Evolutionary conservation across 768 basidiomycete genomes (phyloP).

Genomic region (Postia placenta): DNA sequence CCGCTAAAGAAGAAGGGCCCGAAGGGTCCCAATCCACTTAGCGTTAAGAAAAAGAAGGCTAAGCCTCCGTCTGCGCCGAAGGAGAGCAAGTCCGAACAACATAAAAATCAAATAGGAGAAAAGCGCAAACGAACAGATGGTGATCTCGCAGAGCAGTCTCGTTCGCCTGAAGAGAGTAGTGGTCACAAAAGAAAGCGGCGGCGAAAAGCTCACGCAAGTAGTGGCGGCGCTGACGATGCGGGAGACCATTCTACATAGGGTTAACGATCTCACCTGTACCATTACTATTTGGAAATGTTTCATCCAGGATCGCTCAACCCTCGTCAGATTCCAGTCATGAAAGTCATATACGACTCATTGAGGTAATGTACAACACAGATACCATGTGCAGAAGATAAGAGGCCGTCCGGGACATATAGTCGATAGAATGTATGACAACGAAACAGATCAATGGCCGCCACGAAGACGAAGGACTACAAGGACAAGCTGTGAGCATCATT

Average conservation of each 20-base stretch:
- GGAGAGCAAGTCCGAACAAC: constrained; percentile 10
- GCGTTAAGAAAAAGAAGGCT: constrained; percentile 82
- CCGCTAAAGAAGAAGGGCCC: constrained; percentile 53
- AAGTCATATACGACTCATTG: neutral
- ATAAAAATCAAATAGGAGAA: constrained; percentile 6
- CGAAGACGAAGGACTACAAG: constrained; percentile 55
- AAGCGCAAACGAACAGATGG: constrained; percentile 21
- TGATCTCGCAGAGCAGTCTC: no score
- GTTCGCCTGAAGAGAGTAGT: constrained; percentile 9
- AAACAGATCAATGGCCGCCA: constrained; percentile 48
- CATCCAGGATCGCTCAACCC: no score
- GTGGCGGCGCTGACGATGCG: neutral
- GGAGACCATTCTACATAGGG: no score
- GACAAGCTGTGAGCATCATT: neutral
- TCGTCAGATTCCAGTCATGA: no score
- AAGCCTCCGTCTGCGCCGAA: no score
- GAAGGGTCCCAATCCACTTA: constrained; percentile 89
- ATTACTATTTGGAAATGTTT: no score
- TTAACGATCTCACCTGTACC: no score
- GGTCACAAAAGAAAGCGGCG: constrained; percentile 25
- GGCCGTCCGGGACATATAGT: neutral
- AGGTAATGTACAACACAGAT: neutral
- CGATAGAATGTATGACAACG: neutral
- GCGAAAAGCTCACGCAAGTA: constrained; percentile 10
- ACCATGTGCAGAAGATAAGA: no score